phyloP scores from a whole-genome alignment of 805 yeast genomes.

The Kockiozyma suomiensis region DNA sequence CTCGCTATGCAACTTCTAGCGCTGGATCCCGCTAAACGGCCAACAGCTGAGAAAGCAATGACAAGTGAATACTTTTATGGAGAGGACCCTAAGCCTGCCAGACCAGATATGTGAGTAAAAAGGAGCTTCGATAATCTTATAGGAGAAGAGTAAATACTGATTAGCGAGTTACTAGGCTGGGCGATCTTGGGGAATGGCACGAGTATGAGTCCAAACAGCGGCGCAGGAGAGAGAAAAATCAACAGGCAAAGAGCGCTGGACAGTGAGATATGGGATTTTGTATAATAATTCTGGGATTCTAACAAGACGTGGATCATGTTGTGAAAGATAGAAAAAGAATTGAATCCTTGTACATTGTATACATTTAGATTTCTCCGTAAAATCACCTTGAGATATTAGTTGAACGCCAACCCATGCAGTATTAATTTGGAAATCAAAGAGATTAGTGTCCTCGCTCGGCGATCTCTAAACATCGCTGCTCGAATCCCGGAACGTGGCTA shows the following conservation, averaged over 20 bases:
- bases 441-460: constrained; percentile 48
- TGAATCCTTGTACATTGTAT: too few species aligned
- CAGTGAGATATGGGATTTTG: too few species aligned
- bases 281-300: not conserved
- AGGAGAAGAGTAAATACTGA: not conserved
- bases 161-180: constrained; percentile 41
- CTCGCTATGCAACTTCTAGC: constrained; percentile 64
- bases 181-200: constrained; percentile 88
- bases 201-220: constrained; percentile 91
- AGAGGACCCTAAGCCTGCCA: constrained; percentile 62
- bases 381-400: too few species aligned
- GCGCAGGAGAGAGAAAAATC: constrained; percentile 41
- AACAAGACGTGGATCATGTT: too few species aligned
- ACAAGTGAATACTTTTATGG: constrained; percentile 69
- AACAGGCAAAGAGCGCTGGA: not conserved
- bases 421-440: not conserved
- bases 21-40: constrained; percentile 69
- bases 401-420: not conserved
- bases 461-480: constrained; percentile 63
- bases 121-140: not conserved
- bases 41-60: constrained; percentile 71
- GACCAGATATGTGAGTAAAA: constrained; percentile 50
- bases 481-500: constrained; percentile 80
- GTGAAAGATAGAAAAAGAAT: too few species aligned
- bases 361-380: too few species aligned